A percentile compares a stretch with the other conserved stretches of the same genome.
Evolutionary conservation across 345 rosid genomes (phyloP).

Genomic region (Cardamine chenopodiifolia): DNA sequence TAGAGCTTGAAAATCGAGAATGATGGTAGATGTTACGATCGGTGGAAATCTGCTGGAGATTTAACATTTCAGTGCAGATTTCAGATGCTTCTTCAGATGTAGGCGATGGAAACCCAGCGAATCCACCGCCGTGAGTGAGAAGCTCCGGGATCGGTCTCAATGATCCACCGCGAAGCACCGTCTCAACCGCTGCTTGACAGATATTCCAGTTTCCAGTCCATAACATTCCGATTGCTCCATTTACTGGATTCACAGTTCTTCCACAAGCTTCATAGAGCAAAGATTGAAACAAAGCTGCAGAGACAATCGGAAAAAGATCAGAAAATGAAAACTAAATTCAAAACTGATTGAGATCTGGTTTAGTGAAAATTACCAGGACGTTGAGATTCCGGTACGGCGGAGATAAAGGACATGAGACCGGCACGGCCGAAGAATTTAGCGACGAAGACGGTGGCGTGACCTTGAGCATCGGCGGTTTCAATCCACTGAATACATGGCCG

Average conservation of each 20-base stretch:
- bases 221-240: constrained; percentile 90
- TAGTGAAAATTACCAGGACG: constrained; percentile 64
- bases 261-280: constrained; percentile 91
- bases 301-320: background rate
- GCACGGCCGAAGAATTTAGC: constrained; percentile 99
- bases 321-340: background rate
- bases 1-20: constrained; percentile 68
- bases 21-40: constrained; percentile 45
- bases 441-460: constrained; percentile 95
- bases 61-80: constrained; percentile 60
- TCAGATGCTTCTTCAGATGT: constrained; percentile 72
- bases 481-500: constrained; percentile 95
- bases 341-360: constrained; percentile 11
- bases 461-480: constrained; percentile 86
- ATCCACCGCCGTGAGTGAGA: constrained; percentile 39
- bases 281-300: constrained; percentile 83
- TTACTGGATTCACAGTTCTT: constrained; percentile 91
- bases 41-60: constrained; percentile 31
- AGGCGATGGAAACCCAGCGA: constrained; percentile 48
- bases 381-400: constrained; percentile 85
- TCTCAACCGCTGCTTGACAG: constrained; percentile 90
- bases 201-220: constrained; percentile 92
- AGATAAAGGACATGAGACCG: constrained; percentile 94
- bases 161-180: constrained; percentile 80
- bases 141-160: constrained; percentile 69